Conservation (phyloP, 1,139 yeast genomes). For the Pichia sp. region DNA sequence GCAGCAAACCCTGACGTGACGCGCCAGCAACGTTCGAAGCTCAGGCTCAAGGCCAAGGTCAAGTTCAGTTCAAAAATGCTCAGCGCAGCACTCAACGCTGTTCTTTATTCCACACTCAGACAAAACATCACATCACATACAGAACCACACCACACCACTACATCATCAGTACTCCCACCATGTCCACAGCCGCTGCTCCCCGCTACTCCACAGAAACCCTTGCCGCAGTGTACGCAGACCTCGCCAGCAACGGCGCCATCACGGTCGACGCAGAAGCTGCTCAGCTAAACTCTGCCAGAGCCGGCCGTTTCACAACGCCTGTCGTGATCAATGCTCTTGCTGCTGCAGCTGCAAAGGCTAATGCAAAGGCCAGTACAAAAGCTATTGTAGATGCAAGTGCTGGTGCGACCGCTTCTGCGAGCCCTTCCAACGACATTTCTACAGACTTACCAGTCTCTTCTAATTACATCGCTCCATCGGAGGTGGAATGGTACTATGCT, state of each 20-base stretch:
- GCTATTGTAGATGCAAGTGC: neutral
- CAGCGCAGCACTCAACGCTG: too few relatives aligned
- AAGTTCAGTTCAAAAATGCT: neutral
- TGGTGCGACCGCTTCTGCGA: constrained; percentile 1
- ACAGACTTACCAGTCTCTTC: too few relatives aligned
- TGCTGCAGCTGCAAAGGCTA: too few relatives aligned
- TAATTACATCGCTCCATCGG: neutral
- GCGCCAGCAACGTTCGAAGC: too few relatives aligned
- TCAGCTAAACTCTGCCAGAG: constrained; percentile 4
- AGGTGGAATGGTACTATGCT: constrained; percentile 51
- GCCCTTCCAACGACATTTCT: too few relatives aligned
- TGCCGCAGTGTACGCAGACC: constrained; percentile 3
- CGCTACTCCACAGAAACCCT: constrained; percentile 2
- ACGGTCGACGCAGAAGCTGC: constrained; percentile 5
- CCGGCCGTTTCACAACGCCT: neutral
- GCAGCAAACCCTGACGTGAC: too few relatives aligned
- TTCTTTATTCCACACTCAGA: too few relatives aligned
- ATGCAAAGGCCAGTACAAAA: too few relatives aligned
- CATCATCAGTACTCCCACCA: neutral
- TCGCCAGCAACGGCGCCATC: neutral
- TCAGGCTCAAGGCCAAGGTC: constrained; percentile 2
- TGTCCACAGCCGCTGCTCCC: neutral
- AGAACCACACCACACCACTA: too few relatives aligned
- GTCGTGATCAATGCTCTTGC: neutral
- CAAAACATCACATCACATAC: too few relatives aligned